phyloP scores from a whole-genome alignment of 495 filamentous ascomycete genomes.

The Delitschia confertaspora region DNA sequence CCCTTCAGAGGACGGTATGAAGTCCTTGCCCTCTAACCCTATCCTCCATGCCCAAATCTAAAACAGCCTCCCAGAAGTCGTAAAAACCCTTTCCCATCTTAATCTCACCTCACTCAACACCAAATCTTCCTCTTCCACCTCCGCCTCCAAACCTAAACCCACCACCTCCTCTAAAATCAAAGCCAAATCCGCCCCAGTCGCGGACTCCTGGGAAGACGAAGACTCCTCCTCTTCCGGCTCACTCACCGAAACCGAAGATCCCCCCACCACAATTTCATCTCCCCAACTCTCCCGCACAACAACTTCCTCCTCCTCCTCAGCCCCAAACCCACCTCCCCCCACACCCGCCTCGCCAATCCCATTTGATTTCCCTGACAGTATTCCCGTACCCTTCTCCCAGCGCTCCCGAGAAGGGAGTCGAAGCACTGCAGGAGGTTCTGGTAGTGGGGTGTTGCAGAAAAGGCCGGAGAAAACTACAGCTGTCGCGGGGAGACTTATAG shows the following conservation, averaged over 20 bases:
- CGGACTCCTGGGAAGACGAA: conserved; percentile 85
- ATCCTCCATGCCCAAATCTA: conserved; percentile 10
- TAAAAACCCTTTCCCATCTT: conserved; percentile 24
- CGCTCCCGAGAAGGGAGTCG: background rate
- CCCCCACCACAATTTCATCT: conserved; percentile 45
- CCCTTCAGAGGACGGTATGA: conserved; percentile 25
- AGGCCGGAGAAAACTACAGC: conserved; percentile 88
- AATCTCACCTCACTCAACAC: conserved; percentile 43
- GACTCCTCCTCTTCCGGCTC: conserved; percentile 41
- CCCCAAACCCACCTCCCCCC: conserved; percentile 19
- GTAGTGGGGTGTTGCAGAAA: conserved; percentile 26
- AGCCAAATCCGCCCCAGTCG: conserved; percentile 43
- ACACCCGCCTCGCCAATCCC: conserved; percentile 27
- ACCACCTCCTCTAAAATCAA: conserved; percentile 29
- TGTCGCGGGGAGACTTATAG: conserved; percentile 83
- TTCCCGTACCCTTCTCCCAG: background rate
- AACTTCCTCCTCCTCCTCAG: conserved; percentile 20
- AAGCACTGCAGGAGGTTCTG: conserved; percentile 18
- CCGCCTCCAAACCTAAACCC: conserved; percentile 28
- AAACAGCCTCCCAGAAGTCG: conserved; percentile 19
- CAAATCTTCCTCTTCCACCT: conserved; percentile 23
- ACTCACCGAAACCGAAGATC: conserved; percentile 45
- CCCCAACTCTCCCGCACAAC: conserved; percentile 21
- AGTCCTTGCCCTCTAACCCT: background rate
- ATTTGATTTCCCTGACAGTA: conserved; percentile 18